These are phyloP conservation scores for Amylostereum chailletii DNA, from an alignment of 1,284 basidiomycete species.

Conservation along the genomic window DNA sequence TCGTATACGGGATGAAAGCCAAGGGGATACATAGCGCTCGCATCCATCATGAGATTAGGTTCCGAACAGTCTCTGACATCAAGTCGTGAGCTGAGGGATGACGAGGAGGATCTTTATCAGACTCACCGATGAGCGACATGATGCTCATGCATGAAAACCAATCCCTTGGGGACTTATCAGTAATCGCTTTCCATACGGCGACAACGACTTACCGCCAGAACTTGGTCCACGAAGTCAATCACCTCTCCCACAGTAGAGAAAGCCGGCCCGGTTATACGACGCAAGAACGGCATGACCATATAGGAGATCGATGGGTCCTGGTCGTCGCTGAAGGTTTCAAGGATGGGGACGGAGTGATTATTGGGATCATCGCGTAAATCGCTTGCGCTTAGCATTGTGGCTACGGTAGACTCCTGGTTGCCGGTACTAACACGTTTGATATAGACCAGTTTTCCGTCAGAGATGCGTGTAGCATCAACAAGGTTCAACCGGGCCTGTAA, in stretches of 20 bases:
- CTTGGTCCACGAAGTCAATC: constrained; percentile 18
- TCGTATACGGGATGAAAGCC: constrained; percentile 17
- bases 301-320: constrained; percentile 9
- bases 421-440: background rate
- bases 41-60: constrained; percentile 24
- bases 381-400: background rate
- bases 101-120: background rate
- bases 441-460: background rate
- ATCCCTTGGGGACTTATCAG: constrained; percentile 1
- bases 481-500: background rate
- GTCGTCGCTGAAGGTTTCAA: constrained; percentile 15
- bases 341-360: constrained; percentile 19
- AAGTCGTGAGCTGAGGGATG: background rate
- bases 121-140: constrained; percentile 4
- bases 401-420: background rate
- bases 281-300: constrained; percentile 20
- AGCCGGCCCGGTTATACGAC: constrained; percentile 10
- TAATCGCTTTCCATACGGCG: background rate
- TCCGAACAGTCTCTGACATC: constrained; percentile 16
- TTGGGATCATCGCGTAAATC: constrained; percentile 11
- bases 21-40: constrained; percentile 15
- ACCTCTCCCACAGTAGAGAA: constrained; percentile 19
- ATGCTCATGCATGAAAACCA: constrained; percentile 6
- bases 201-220: constrained; percentile 16
- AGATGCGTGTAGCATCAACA: background rate